phyloP scores from a whole-genome alignment of 2,329 filamentous ascomycete genomes.

The Balansia obtecta region DNA sequence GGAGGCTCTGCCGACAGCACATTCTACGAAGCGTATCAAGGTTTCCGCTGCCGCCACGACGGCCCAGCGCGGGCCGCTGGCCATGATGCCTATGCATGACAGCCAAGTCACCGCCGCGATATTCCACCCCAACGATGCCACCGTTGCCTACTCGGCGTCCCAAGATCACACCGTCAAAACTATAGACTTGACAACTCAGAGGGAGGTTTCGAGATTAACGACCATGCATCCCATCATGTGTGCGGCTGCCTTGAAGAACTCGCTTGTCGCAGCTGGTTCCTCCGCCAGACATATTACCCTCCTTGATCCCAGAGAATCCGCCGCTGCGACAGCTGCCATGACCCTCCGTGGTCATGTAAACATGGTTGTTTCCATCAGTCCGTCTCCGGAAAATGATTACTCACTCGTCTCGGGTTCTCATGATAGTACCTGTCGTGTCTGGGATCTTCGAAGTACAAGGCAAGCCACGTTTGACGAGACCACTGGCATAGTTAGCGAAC shows the following conservation, averaged over 20 bases:
- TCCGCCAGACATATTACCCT: conserved; percentile 79
- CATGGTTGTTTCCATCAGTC: conserved; percentile 40
- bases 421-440: conserved; percentile 85
- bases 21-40: conserved; percentile 67
- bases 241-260: conserved; percentile 58
- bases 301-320: conserved; percentile 76
- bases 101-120: conserved; percentile 65
- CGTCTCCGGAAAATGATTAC: conserved; percentile 55
- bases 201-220: conserved; percentile 68
- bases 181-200: conserved; percentile 74
- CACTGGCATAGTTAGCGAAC: conserved; percentile 53
- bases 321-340: conserved; percentile 68
- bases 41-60: conserved; percentile 29
- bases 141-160: conserved; percentile 82
- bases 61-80: conserved; percentile 68
- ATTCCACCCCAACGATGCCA: conserved; percentile 76
- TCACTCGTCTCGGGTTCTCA: conserved; percentile 82
- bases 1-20: conserved; percentile 53
- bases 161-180: conserved; percentile 87
- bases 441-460: conserved; percentile 72
- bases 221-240: conserved; percentile 76
- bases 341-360: conserved; percentile 87
- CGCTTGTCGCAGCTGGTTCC: conserved; percentile 59
- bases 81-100: conserved; percentile 59
- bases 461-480: conserved; percentile 46